Percentiles rank a stretch among this genome's conserved stretches.
These are phyloP conservation scores for Paxillus ammoniavirescens DNA, from an alignment of 768 basidiomycete species.

Conservation along the genomic window DNA sequence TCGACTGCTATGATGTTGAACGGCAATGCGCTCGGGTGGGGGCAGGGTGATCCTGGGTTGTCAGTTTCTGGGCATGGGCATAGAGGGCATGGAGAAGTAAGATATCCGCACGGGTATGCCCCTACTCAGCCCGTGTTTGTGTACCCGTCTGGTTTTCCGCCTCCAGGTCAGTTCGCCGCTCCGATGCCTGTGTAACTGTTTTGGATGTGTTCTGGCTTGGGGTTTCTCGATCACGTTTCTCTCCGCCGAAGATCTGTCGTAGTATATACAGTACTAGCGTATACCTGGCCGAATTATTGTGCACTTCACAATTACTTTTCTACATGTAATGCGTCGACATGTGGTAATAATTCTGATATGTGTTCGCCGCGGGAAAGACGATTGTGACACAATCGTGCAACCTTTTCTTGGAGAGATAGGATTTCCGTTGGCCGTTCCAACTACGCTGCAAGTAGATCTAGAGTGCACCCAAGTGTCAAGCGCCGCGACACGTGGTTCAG, in stretches of 20 bases:
- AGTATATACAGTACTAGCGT: not conserved
- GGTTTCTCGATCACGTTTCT: not conserved
- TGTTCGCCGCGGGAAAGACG: not conserved
- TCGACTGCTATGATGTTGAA: constrained; percentile 11
- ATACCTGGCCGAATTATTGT: not conserved
- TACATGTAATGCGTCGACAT: not conserved
- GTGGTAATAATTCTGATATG: not conserved
- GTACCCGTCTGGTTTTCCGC: constrained; percentile 17
- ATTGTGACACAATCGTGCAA: not conserved
- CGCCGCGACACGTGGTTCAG: no score
- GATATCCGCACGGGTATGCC: constrained; percentile 24
- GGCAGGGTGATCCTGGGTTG: not conserved
- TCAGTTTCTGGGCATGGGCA: constrained; percentile 1
- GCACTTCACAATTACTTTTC: not conserved
- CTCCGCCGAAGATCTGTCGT: not conserved
- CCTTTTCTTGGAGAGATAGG: no score
- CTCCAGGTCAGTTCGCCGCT: not conserved
- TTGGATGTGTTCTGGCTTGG: not conserved
- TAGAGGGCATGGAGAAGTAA: not conserved
- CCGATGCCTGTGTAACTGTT: not conserved
- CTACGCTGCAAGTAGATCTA: not conserved
- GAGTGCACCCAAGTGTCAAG: no score
- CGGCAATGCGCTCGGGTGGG: not conserved
- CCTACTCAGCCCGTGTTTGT: constrained; percentile 14
- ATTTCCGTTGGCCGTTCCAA: no score